Evolutionary conservation across 345 rosid genomes (phyloP), one percentile per base, ranked within the genome.

Genomic region (Camelina neglecta): DNA sequence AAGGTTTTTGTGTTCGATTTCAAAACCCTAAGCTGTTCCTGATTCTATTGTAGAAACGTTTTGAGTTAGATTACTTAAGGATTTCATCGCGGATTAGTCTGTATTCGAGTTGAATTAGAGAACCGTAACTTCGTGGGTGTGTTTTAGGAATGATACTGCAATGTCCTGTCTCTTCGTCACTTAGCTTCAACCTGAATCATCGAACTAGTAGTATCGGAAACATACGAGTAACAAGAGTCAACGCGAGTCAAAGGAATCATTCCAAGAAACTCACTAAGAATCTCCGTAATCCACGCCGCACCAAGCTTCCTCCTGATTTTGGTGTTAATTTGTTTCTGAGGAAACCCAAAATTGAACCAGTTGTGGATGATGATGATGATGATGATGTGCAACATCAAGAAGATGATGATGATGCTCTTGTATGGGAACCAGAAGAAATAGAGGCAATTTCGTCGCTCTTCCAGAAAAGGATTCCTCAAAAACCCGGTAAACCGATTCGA

Each of bases 401-500:
- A 11, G 24, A 20, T 2, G 80, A 20, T 57, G 80, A 77, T 11
- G 24, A 20, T 2, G 80, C n/a, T 57, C 79, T 71, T 68, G 78
- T 79, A 3, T 94, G 97, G 97, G 97, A 90, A 62, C 26, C 83
- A 47, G 81, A 81, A 5, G 97, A 94, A 76, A 60, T 90, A 48
- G 92, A 88, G 44, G 92, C 97, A 1, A 90, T 94, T 63, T 81
- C 95, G 0, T 89, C 96, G 29, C 93, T 92, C 33, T 94, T 94
- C 36, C 85, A 76, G 61, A 85, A 88, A 42, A 85, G 98, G 59
- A 84, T 90, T 16, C 95, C 96, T 8, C 97, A 92, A 65, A 94
- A 86, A 60, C 96, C 96, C 0, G 86, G 85, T 1, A 86, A 79
- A 12, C 76, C 81, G 65, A 44, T 51, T 5, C 75, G 93, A 74